A percentile compares a stretch with the other conserved stretches of the same genome.
Conservation (phyloP, 495 filamentous ascomycete genomes). For the Cercophora samala region DNA sequence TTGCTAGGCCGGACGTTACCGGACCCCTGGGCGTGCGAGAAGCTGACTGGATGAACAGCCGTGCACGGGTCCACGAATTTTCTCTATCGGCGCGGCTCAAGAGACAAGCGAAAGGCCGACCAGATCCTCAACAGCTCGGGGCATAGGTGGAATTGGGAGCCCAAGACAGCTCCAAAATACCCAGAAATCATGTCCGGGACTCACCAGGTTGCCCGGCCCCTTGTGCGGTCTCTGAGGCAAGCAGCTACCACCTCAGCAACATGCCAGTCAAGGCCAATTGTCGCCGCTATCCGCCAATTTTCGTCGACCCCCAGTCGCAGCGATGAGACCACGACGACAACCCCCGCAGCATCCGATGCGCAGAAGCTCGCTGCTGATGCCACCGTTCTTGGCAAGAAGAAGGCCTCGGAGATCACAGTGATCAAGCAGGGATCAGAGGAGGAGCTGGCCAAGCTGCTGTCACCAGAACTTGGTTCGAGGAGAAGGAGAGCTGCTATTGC, state of each 20-base stretch:
- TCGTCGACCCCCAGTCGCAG: constrained; percentile 41
- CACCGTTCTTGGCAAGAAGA: constrained; percentile 17
- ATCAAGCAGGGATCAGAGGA: constrained; percentile 54
- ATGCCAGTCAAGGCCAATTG: constrained; percentile 30
- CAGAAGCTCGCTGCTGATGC: constrained; percentile 21
- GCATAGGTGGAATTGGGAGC: constrained; percentile 9
- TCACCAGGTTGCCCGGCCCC: constrained; percentile 64
- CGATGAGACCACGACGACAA: constrained; percentile 40
- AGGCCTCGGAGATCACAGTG: constrained; percentile 31
- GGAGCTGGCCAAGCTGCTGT: constrained; percentile 54
- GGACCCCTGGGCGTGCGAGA: constrained; percentile 9
- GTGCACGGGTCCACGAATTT: constrained; percentile 22
- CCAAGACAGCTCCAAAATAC: constrained; percentile 8
- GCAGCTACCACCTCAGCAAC: constrained; percentile 31
- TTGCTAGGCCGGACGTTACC: constrained; percentile 22
- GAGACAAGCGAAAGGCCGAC: neutral
- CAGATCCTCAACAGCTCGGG: constrained; percentile 10
- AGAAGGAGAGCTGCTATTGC: constrained; percentile 76
- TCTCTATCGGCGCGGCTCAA: constrained; percentile 7
- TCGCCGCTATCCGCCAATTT: constrained; percentile 41
- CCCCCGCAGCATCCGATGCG: constrained; percentile 18
- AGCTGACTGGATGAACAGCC: constrained; percentile 10
- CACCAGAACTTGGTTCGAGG: constrained; percentile 70
- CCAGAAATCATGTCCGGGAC: constrained; percentile 59
- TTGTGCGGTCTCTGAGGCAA: constrained; percentile 61